Evolutionary conservation across 345 rosid genomes (phyloP).

Genomic region (Microthlaspi erraticum): DNA sequence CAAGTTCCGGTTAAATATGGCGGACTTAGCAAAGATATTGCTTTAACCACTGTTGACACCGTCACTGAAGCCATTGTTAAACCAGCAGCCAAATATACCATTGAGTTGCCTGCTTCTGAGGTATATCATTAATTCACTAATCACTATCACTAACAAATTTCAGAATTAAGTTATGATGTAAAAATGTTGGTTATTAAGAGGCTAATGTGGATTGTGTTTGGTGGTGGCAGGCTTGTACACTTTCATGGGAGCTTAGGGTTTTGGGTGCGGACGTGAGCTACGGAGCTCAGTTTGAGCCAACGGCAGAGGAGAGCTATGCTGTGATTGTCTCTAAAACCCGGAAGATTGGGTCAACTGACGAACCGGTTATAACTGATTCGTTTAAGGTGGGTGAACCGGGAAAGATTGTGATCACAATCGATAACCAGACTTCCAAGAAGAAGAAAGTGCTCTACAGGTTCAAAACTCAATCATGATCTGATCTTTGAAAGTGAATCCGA

Average conservation of each 20-base stretch:
- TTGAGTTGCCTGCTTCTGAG: constrained; percentile 75
- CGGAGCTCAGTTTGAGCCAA: constrained; percentile 78
- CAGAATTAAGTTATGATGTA: too few species aligned
- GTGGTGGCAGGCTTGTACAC: constrained; percentile 51
- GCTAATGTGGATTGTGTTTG: constrained; percentile 27
- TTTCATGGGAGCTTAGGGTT: constrained; percentile 81
- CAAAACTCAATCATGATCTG: constrained; percentile 60
- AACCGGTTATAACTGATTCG: constrained; percentile 62
- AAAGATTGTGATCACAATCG: constrained; percentile 68
- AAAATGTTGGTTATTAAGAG: constrained; percentile 1
- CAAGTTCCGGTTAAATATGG: constrained; percentile 72
- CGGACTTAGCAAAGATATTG: constrained; percentile 63
- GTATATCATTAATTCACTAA: constrained; percentile 38
- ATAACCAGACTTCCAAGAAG: constrained; percentile 82
- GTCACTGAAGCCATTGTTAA: constrained; percentile 64
- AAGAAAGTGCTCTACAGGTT: constrained; percentile 90
- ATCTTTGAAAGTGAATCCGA: constrained; percentile 14
- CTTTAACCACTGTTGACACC: constrained; percentile 53
- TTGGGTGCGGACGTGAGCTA: constrained; percentile 83
- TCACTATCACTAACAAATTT: background rate
- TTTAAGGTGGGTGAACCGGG: constrained; percentile 79
- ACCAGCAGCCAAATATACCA: constrained; percentile 64
- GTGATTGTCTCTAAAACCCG: constrained; percentile 76
- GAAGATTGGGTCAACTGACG: constrained; percentile 57
- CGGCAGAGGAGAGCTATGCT: constrained; percentile 65